Conservation (phyloP, 495 filamentous ascomycete species). For the Aspergillus campestris region DNA sequence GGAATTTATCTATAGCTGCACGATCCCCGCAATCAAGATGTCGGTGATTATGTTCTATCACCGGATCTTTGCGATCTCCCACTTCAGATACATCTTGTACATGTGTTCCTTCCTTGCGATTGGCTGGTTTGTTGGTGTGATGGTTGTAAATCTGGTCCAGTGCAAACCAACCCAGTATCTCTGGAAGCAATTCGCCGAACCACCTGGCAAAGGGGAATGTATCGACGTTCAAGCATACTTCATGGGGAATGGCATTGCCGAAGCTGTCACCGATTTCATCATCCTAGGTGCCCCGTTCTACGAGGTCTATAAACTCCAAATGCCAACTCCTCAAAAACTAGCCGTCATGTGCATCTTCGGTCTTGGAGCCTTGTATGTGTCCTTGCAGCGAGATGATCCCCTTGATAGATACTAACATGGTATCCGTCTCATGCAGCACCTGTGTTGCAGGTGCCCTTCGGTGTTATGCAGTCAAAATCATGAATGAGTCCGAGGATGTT, state of each 20-base stretch:
- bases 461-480: constrained; percentile 7
- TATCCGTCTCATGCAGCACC: constrained; percentile 9
- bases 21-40: constrained; percentile 1
- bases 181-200: constrained; percentile 7
- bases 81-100: constrained; percentile 3
- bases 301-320: constrained; percentile 25
- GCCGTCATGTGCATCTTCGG: constrained; percentile 30
- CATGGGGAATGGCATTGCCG: constrained; percentile 6
- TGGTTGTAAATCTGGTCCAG: constrained; percentile 2
- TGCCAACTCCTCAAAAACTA: constrained; percentile 24
- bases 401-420: not conserved
- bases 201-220: not conserved
- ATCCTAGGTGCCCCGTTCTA: constrained; percentile 34
- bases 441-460: constrained; percentile 19
- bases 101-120: constrained; percentile 1
- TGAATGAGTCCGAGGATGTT: constrained; percentile 11
- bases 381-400: not conserved
- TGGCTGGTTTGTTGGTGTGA: constrained; percentile 4
- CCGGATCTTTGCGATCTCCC: constrained; percentile 8
- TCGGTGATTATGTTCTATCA: constrained; percentile 13
- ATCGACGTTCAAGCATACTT: constrained; percentile 9
- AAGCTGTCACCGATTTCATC: constrained; percentile 30
- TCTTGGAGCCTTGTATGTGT: constrained; percentile 31
- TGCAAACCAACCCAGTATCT: constrained; percentile 9
- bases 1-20: too few species aligned